Evolutionary conservation across 2,329 filamentous ascomycete species (phyloP), one percentile per base, ranked within the genome.

Genomic region (Coniochaeta sp.): DNA sequence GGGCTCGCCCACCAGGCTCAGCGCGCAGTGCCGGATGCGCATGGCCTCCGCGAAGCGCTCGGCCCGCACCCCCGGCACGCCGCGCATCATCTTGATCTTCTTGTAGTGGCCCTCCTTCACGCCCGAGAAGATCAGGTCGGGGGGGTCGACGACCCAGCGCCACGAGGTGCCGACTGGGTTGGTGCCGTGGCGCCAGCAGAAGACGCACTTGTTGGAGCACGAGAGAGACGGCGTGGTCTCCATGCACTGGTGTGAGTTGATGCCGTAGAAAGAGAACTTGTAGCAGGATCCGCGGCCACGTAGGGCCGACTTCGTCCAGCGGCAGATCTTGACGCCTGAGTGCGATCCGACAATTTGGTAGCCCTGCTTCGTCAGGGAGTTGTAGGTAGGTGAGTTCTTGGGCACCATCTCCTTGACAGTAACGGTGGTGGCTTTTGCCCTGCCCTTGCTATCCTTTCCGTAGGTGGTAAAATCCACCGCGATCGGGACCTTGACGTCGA

Each of bases 201-300:
- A 99, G 65, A 99, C 91, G 73, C 95, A 98, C 74, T 99, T 98
- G 79, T 98, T 98, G 64, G 89, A 95, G 80, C 93, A 99, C 11
- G 91, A 96, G 4, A 99, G 84, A 0, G 93, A 96, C 0, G 93
- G 93, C 0, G 93, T 98, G 1, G 93, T 93, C 76, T 99, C 93
- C 95, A 99, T 99, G 75, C 93, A 99, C 63, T 96, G 89, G 71
- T 99, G 95, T 0, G 93, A 97, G 65, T 89, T 86, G 73, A 99
- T 99, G 57, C 93, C 93, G 74, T 99, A 99, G 74, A 99, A 96
- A 0, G 91, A 96, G 74, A 87, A 97, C 71, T 99, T 98, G 81
- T 99, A 99, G 79, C 93, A 99, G 26, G 91, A 96, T 5, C 93
- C 95, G 44, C 93, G 88, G 14, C 93, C 93, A 43, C 93, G 90